phyloP scores from a whole-genome alignment of 768 basidiomycete species.

The Agrocybe chaxingu region DNA sequence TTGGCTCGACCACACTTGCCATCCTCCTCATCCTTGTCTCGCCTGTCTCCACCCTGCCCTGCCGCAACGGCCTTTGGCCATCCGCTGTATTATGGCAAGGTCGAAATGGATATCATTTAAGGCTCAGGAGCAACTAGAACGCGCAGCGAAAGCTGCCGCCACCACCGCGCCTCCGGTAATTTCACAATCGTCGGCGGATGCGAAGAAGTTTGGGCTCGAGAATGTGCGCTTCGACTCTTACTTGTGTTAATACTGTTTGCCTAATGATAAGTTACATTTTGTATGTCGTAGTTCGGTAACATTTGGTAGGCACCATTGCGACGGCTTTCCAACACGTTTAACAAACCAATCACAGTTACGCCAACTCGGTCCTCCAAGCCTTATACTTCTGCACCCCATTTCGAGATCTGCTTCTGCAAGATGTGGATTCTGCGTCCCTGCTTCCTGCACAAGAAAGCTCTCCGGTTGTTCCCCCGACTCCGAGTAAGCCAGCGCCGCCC shows the following conservation, averaged over 20 bases:
- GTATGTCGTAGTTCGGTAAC: slow-evolving; percentile 76
- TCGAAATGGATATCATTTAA: slow-evolving; percentile 37
- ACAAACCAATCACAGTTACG: slow-evolving; percentile 63
- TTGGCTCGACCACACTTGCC: slow-evolving; percentile 2
- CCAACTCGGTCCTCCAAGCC: slow-evolving; percentile 97
- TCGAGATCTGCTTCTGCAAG: slow-evolving; percentile 82
- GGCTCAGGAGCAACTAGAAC: slow-evolving; percentile 22
- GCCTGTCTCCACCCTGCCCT: slow-evolving; percentile 4
- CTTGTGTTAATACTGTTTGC: background rate
- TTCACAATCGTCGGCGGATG: slow-evolving; percentile 55
- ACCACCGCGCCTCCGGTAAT: slow-evolving; percentile 25
- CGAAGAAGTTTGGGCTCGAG: slow-evolving; percentile 93
- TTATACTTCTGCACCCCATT: slow-evolving; percentile 96
- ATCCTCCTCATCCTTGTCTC: slow-evolving; percentile 6
- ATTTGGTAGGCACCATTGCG: slow-evolving; percentile 64
- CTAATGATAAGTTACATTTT: slow-evolving; percentile 4
- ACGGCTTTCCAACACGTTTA: slow-evolving; percentile 4
- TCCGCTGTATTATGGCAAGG: slow-evolving; percentile 28
- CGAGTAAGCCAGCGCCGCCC: slow-evolving; percentile 27
- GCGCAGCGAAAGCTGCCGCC: slow-evolving; percentile 19
- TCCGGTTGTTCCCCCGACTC: slow-evolving; percentile 17
- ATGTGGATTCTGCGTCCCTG: slow-evolving; percentile 36
- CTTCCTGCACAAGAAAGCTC: slow-evolving; percentile 36
- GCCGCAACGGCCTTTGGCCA: slow-evolving; percentile 6
- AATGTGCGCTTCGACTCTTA: slow-evolving; percentile 63